Evolutionary conservation across 1,284 basidiomycete genomes (phyloP).

Genomic region (Fomitopsis palustris): DNA sequence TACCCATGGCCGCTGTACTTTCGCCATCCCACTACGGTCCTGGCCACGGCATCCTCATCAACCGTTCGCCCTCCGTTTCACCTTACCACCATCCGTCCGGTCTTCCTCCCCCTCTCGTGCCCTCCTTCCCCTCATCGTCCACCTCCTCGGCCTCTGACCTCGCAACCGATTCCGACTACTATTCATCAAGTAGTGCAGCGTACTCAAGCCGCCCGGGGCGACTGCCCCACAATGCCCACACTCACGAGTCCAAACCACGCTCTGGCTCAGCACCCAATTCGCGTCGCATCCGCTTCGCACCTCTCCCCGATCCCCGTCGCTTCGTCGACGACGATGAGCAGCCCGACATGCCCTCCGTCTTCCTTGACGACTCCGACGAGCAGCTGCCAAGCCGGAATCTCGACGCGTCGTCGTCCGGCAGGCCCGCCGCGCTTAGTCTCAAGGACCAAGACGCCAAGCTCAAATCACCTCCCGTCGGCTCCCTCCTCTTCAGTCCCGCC

Average conservation of each 20-base stretch:
- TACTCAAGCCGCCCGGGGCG: constrained; percentile 14
- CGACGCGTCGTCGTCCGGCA: constrained; percentile 13
- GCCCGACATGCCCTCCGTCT: constrained; percentile 24
- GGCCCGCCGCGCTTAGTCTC: constrained; percentile 8
- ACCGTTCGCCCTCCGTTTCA: constrained; percentile 28
- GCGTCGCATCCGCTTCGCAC: constrained; percentile 68
- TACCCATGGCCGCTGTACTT: constrained; percentile 22
- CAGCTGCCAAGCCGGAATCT: constrained; percentile 10
- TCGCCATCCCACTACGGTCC: constrained; percentile 8
- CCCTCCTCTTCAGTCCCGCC: constrained; percentile 9
- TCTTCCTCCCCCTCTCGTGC: constrained; percentile 24
- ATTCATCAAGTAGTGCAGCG: constrained; percentile 19
- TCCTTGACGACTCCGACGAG: constrained; percentile 27
- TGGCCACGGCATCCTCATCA: constrained; percentile 32
- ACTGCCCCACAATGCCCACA: constrained; percentile 11
- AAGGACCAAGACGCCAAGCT: constrained; percentile 4
- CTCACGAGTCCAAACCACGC: constrained; percentile 18
- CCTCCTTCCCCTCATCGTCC: constrained; percentile 24
- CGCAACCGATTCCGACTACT: constrained; percentile 24
- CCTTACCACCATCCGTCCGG: constrained; percentile 22
- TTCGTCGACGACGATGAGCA: constrained; percentile 34
- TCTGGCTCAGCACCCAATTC: constrained; percentile 24
- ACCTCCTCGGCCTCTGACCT: constrained; percentile 20
- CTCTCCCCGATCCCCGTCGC: constrained; percentile 70
- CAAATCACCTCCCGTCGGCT: not conserved